Base-by-base conservation (phyloP, 306 rosid genomes). In the Lablab purpureus region DNA sequence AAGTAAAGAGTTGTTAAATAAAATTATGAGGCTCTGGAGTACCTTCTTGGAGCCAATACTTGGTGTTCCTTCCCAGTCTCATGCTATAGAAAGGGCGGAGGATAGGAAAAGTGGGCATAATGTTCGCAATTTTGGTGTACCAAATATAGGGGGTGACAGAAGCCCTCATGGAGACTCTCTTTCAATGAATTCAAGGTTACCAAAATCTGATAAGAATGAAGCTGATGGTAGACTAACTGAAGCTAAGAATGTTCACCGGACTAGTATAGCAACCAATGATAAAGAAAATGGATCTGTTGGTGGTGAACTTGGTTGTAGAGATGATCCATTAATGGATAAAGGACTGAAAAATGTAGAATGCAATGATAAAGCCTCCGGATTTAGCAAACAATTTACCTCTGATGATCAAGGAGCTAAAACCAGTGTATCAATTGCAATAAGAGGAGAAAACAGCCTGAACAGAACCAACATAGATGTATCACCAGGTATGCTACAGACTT, bases 21-120 rank as follows among this genome's bases (percentile, higher is more conserved):
- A 96, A 85, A 91, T 87, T 59, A 90, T 93, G 94, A 91, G 89
- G 80, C 89, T 96, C 73, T 96, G 96, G 90, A 87, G 89, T 65
- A 74, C 90, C 80, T 91, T 96, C 80, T 79, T 96, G 88, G 99
- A 96, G 86, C 91, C 94, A 43, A 89, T 96, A 90, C 85, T 96
- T 80, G 96, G 96, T 80, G 80, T 90, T 87, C 87, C 94, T 80
- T 84, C 90, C 82, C 93, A 84, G 37, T 87, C 87, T 34, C 84
- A 83, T 51, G 79, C 74, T 54, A 77, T 82, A 60, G 97, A 87
- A 80, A 88, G 59, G 82, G 77, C 78, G 4, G 94, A 91, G 81
- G 98, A 90, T 65, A 85, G 76, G 40, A 89, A 86, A 82, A 76
- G 52, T 54, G 81, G 87, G 27, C 85, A 75, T 47, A 83, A 7